phyloP scores from a whole-genome alignment of 495 filamentous ascomycete genomes.

The Ascodesmis nigricans region DNA sequence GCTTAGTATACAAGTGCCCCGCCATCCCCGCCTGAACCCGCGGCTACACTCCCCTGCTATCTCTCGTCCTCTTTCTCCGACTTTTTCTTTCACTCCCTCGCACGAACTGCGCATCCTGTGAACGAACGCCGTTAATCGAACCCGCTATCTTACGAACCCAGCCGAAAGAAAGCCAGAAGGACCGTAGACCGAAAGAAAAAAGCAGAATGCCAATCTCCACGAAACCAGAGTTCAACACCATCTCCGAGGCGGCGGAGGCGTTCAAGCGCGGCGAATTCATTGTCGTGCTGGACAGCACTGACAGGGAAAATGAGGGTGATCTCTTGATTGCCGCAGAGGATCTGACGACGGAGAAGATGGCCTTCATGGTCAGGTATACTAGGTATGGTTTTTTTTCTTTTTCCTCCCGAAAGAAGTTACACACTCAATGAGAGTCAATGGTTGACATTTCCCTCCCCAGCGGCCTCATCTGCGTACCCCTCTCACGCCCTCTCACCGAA shows the following conservation, averaged over 20 bases:
- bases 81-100: too few relatives aligned
- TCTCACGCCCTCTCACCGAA: constrained; percentile 41
- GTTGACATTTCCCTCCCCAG: constrained; percentile 24
- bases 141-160: too few relatives aligned
- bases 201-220: too few relatives aligned
- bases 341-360: constrained; percentile 74
- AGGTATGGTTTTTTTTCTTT: constrained; percentile 26
- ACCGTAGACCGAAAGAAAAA: too few relatives aligned
- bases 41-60: too few relatives aligned
- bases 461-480: constrained; percentile 73
- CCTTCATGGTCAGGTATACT: constrained; percentile 76
- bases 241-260: constrained; percentile 62
- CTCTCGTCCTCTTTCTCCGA: too few relatives aligned
- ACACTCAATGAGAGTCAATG: not conserved
- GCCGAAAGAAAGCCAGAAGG: too few relatives aligned
- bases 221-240: constrained; percentile 47
- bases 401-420: too few relatives aligned
- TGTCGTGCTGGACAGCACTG: constrained; percentile 71
- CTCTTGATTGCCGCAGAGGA: constrained; percentile 81
- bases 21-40: too few relatives aligned
- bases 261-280: constrained; percentile 90
- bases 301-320: constrained; percentile 94
- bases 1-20: too few relatives aligned
- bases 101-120: too few relatives aligned
- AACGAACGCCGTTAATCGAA: too few relatives aligned